These are phyloP conservation scores for Neurospora cerealis DNA, from an alignment of 495 filamentous ascomycete genomes.

Conservation along the genomic window DNA sequence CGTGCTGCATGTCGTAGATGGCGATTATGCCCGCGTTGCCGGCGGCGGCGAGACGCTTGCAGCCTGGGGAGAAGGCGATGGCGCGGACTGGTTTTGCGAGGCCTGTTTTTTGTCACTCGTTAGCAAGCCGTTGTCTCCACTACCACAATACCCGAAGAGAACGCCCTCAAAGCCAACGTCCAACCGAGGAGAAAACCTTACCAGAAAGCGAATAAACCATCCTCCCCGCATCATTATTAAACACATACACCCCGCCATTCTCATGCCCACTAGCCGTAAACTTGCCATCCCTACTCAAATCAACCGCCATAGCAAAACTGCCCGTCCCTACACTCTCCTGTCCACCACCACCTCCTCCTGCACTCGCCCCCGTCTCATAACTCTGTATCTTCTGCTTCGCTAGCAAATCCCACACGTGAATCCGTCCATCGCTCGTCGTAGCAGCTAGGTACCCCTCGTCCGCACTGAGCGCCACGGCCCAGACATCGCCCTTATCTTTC, in stretches of 20 bases:
- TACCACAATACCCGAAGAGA: too few relatives aligned
- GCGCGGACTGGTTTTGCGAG: constrained; percentile 74
- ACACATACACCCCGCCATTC: constrained; percentile 88
- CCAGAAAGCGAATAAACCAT: constrained; percentile 79
- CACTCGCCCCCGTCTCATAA: constrained; percentile 75
- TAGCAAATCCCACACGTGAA: constrained; percentile 76
- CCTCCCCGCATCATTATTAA: constrained; percentile 79
- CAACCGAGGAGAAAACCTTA: too few relatives aligned
- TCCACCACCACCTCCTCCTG: constrained; percentile 23
- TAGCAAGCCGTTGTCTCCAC: too few relatives aligned
- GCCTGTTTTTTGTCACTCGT: constrained; percentile 37
- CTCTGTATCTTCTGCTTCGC: constrained; percentile 46
- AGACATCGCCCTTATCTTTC: constrained; percentile 54
- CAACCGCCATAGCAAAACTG: constrained; percentile 76
- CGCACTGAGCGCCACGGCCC: constrained; percentile 77
- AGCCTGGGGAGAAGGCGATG: constrained; percentile 77
- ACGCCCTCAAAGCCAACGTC: too few relatives aligned
- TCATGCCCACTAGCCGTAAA: constrained; percentile 88
- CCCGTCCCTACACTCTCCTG: constrained; percentile 6
- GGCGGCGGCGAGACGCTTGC: constrained; percentile 79
- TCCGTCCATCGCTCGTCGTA: constrained; percentile 70
- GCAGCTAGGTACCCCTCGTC: constrained; percentile 75
- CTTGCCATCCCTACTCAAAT: constrained; percentile 64
- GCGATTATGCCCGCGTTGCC: constrained; percentile 84
- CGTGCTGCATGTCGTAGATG: constrained; percentile 81